Evolutionary conservation across 169 alveolate genomes (phyloP).

Genomic region (Perkinsus chesapeaki): DNA sequence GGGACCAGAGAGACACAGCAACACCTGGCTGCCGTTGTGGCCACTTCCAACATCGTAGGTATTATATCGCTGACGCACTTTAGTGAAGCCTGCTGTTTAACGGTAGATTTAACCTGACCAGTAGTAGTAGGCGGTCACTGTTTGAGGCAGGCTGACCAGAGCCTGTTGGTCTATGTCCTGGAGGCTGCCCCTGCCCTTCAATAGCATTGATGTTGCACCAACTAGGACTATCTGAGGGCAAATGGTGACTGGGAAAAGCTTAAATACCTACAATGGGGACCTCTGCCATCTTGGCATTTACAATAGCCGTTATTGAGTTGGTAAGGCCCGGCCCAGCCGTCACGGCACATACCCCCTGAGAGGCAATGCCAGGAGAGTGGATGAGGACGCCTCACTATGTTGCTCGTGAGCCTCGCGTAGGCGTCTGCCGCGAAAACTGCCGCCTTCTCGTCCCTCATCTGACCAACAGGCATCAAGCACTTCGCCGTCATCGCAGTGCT

Average conservation of each 20-base stretch:
- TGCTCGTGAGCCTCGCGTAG: not conserved
- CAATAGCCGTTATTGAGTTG: not conserved
- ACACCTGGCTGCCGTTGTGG: not conserved
- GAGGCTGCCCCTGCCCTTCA: not conserved
- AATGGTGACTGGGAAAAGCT: not conserved
- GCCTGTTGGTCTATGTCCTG: not conserved
- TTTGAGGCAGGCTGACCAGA: not conserved
- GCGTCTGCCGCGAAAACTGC: not conserved
- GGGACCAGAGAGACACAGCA: not conserved
- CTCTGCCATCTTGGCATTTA: not conserved
- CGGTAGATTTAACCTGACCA: not conserved
- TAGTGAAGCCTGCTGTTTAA: not conserved
- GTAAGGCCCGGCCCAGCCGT: not conserved
- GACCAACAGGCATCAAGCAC: not conserved
- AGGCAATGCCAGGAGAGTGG: not conserved
- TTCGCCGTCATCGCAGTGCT: too few species aligned
- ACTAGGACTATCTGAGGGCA: not conserved
- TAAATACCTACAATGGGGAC: not conserved
- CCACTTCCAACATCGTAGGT: not conserved
- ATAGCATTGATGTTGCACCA: not conserved
- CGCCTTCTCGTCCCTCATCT: too few species aligned
- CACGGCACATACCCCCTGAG: not conserved
- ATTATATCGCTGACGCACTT: not conserved
- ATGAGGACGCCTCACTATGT: not conserved
- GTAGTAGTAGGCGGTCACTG: not conserved